Percentiles rank a stretch among this genome's conserved stretches.
phyloP scores from a whole-genome alignment of 306 rosid species.

The Citrullus amarus region DNA sequence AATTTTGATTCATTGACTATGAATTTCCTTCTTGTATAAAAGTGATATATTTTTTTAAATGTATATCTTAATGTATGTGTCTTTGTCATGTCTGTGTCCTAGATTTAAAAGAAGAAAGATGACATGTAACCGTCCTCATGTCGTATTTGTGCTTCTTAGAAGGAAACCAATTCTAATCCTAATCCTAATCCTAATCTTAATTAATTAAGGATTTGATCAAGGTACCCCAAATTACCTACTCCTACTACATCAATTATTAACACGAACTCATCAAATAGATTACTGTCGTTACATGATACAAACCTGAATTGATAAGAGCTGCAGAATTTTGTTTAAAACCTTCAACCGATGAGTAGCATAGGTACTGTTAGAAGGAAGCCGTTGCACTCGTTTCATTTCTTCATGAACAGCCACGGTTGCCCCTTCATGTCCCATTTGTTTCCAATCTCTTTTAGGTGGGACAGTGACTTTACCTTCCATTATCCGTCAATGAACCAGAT shows the following conservation, averaged over 20 bases:
- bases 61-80: too few relatives aligned
- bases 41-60: too few relatives aligned
- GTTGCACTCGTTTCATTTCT: constrained; percentile 43
- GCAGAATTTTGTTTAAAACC: constrained; percentile 73
- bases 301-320: constrained; percentile 68
- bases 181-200: too few relatives aligned
- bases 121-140: too few relatives aligned
- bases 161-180: too few relatives aligned
- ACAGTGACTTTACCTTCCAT: constrained; percentile 27
- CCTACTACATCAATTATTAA: not conserved
- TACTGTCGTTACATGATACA: not conserved
- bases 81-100: too few relatives aligned
- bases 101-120: too few relatives aligned
- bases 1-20: too few relatives aligned
- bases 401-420: constrained; percentile 47
- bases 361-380: constrained; percentile 47
- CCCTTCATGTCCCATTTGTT: constrained; percentile 32
- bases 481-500: constrained; percentile 7
- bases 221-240: too few relatives aligned
- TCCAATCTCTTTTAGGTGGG: constrained; percentile 25
- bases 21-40: too few relatives aligned
- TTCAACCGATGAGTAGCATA: constrained; percentile 61
- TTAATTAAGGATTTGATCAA: too few relatives aligned
- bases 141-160: too few relatives aligned
- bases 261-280: not conserved